These are phyloP conservation scores for Vigna reflexopilosa DNA, from an alignment of 306 rosid genomes.

Conservation along the genomic window DNA sequence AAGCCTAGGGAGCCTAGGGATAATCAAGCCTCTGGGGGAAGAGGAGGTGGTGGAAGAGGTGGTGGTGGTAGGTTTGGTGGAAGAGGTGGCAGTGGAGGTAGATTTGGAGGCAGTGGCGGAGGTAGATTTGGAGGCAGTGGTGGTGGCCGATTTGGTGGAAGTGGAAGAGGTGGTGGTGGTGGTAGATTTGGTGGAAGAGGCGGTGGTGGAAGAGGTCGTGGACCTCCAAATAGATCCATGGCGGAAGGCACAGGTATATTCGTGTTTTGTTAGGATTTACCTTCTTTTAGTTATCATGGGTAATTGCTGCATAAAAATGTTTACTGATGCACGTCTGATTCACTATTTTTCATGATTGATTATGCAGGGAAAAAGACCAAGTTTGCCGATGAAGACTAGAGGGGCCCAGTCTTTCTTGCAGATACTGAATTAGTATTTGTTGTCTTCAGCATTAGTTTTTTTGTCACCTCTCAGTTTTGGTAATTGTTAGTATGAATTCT, in stretches of 20 bases:
- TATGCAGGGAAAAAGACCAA: slow-evolving; percentile 42
- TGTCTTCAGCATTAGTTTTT: background rate
- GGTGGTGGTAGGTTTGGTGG: slow-evolving; percentile 36
- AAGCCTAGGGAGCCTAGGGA: slow-evolving; percentile 76
- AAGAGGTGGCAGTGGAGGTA: slow-evolving; percentile 35
- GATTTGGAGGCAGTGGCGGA: slow-evolving; percentile 6
- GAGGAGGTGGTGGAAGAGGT: slow-evolving; percentile 38
- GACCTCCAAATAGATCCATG: slow-evolving; percentile 47
- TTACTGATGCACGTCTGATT: too few relatives aligned
- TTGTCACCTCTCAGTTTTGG: slow-evolving; percentile 33
- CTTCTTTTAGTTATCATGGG: too few relatives aligned
- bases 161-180: slow-evolving; percentile 29
- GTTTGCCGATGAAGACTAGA: slow-evolving; percentile 44
- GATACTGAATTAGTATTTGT: background rate
- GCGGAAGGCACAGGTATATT: slow-evolving; percentile 52
- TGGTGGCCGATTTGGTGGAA: slow-evolving; percentile 29
- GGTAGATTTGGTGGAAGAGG: slow-evolving; percentile 35
- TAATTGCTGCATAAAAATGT: too few relatives aligned
- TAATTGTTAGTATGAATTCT: slow-evolving; percentile 22
- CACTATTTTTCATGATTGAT: background rate
- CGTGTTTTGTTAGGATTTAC: background rate
- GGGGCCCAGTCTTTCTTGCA: background rate
- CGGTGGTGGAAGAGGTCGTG: slow-evolving; percentile 52
- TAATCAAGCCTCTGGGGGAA: slow-evolving; percentile 43
- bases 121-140: background rate